Conservation (phyloP, 2,329 filamentous ascomycete species). For the Fonsecaea nubica region DNA sequence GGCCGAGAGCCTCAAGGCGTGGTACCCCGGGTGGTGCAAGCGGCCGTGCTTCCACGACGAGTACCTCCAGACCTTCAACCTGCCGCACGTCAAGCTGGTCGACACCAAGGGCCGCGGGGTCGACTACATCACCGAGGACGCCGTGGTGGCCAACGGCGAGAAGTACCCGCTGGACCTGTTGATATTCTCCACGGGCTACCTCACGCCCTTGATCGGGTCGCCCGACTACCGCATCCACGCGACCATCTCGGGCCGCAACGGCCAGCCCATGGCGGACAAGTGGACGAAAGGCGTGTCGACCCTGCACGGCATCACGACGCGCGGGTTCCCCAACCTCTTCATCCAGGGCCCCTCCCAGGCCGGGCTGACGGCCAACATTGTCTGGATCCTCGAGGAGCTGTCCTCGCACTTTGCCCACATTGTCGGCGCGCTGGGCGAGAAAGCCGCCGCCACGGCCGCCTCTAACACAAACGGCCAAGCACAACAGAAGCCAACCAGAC, state of each 20-base stretch:
- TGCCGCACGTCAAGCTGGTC: constrained; percentile 62
- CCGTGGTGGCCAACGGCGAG: constrained; percentile 55
- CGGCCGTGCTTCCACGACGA: constrained; percentile 38
- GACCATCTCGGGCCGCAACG: constrained; percentile 39
- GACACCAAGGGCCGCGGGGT: constrained; percentile 64
- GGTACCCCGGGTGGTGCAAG: constrained; percentile 27
- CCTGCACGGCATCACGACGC: constrained; percentile 25
- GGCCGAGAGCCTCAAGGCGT: constrained; percentile 1
- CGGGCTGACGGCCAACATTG: neutral
- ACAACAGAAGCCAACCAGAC: no score
- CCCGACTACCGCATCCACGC: no score
- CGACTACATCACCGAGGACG: constrained; percentile 51
- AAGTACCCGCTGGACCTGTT: constrained; percentile 58
- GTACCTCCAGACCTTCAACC: constrained; percentile 65
- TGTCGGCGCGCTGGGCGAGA: no score
- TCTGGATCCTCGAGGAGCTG: no score
- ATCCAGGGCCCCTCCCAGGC: constrained; percentile 19
- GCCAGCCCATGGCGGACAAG: constrained; percentile 36
- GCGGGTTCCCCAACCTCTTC: constrained; percentile 30
- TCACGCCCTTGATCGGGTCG: constrained; percentile 6
- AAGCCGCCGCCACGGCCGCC: no score
- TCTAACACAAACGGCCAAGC: no score
- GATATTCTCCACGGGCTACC: constrained; percentile 55
- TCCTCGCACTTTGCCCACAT: no score
- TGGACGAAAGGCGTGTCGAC: constrained; percentile 35